Conservation (phyloP, 148 eudicot species). For the Cornus kousa region DNA sequence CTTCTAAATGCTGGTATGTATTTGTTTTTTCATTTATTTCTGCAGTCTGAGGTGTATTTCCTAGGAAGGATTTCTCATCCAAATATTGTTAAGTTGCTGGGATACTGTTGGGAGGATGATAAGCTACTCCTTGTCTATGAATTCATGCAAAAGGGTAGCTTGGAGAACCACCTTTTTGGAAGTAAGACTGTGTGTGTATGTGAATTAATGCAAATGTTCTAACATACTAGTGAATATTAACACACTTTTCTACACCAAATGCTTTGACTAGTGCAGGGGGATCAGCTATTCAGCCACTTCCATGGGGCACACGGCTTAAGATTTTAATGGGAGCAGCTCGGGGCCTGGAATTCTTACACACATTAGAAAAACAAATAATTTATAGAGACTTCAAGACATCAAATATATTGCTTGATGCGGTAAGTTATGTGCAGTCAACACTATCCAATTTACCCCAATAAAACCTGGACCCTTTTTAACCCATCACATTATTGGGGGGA, state of each 20-base stretch:
- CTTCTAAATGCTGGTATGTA: slow-evolving; percentile 1
- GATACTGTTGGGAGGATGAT: too few species aligned
- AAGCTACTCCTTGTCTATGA: too few species aligned
- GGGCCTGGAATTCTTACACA: slow-evolving; percentile 69
- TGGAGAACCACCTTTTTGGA: slow-evolving; percentile 84
- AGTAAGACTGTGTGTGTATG: slow-evolving; percentile 47
- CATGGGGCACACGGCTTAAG: slow-evolving; percentile 71
- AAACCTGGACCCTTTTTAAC: too few species aligned
- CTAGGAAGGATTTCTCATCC: too few species aligned
- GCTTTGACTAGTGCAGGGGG: slow-evolving; percentile 44
- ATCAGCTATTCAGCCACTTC: slow-evolving; percentile 70
- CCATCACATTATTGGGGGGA: not conserved
- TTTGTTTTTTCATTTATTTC: not conserved
- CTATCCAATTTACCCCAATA: not conserved
- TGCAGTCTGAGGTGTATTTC: too few species aligned
- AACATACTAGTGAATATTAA: not conserved
- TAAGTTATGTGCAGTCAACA: slow-evolving; percentile 27
- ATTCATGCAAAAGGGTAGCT: not conserved
- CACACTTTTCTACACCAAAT: not conserved
- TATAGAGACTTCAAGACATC: slow-evolving; percentile 80
- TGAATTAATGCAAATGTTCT: not conserved
- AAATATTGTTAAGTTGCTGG: too few species aligned
- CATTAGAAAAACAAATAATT: slow-evolving; percentile 60
- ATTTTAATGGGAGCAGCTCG: slow-evolving; percentile 29
- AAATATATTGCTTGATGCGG: slow-evolving; percentile 81